Evolutionary conservation across 306 rosid genomes (phyloP).

Genomic region (Vicia villosa): DNA sequence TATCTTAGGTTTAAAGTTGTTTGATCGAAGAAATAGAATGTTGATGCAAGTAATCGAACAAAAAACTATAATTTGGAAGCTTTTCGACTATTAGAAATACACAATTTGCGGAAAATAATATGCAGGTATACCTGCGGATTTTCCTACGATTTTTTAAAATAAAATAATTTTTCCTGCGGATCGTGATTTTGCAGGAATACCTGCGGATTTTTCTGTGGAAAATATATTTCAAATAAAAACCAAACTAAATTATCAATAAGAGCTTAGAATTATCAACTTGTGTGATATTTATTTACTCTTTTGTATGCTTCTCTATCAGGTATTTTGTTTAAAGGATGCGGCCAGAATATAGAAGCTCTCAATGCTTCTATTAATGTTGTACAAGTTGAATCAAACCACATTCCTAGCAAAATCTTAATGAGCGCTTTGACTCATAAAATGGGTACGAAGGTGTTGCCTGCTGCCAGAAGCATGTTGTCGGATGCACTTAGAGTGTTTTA

Average conservation of each 20-base stretch:
- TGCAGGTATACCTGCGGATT: no score
- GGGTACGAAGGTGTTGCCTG: conserved; percentile 57
- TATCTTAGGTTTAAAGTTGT: no score
- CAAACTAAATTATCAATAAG: neutral
- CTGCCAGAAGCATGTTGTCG: conserved; percentile 75
- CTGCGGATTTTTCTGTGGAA: no score
- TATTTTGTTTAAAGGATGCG: conserved; percentile 63
- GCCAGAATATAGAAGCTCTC: conserved; percentile 61
- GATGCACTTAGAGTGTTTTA: conserved; percentile 83
- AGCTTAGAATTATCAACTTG: neutral
- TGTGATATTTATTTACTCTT: conserved; percentile 20
- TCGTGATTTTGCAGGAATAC: no score
- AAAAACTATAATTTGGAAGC: no score
- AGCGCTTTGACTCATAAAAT: conserved; percentile 57
- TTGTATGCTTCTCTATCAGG: conserved; percentile 53
- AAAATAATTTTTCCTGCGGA: no score
- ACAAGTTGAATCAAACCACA: conserved; percentile 63
- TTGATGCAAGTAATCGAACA: no score
- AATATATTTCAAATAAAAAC: no score
- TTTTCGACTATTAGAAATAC: no score
- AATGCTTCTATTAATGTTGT: conserved; percentile 50
- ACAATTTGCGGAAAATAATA: no score
- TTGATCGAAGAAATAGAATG: no score
- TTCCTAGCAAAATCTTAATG: conserved; percentile 68
- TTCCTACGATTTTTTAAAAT: no score